Evolutionary conservation across 139 green algal genomes (phyloP).

Genomic region (Chlorella sp.): DNA sequence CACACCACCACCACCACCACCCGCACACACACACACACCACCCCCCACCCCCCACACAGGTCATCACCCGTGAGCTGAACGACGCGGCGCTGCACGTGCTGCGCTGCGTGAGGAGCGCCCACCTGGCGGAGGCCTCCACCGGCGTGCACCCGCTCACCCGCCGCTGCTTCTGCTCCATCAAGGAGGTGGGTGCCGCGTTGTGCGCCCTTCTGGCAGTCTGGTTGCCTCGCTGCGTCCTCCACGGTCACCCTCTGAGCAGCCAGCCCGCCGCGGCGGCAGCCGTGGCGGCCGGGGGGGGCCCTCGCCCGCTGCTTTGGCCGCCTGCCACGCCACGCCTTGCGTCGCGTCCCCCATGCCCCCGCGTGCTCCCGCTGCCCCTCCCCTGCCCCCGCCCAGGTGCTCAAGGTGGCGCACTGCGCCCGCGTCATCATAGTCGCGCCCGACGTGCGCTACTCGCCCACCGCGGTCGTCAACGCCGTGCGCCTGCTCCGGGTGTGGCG

Average conservation of each 20-base stretch:
- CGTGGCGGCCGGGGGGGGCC: too few relatives aligned
- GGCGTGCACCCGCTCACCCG: too few relatives aligned
- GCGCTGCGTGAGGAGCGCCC: conserved; percentile 9
- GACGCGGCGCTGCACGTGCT: conserved; percentile 7
- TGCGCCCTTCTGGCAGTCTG: too few relatives aligned
- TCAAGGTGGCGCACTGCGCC: conserved; percentile 69
- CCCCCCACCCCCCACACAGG: not conserved
- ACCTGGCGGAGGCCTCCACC: not conserved
- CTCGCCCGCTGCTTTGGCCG: too few relatives aligned
- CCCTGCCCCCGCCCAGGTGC: conserved; percentile 59
- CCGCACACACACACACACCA: too few relatives aligned
- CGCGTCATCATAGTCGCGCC: conserved; percentile 70
- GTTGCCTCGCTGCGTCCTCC: too few relatives aligned
- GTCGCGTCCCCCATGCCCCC: too few relatives aligned
- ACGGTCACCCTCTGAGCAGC: too few relatives aligned
- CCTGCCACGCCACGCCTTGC: too few relatives aligned
- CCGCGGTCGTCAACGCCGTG: conserved; percentile 38
- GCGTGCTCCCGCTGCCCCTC: too few relatives aligned
- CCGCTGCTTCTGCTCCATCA: conserved; percentile 46
- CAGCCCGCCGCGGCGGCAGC: too few relatives aligned
- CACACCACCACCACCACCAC: too few relatives aligned
- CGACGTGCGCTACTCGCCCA: conserved; percentile 59
- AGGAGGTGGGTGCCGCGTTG: conserved; percentile 36
- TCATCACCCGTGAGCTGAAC: conserved; percentile 36
- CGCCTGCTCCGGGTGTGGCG: conserved; percentile 52